phyloP scores from a whole-genome alignment of 2,329 filamentous ascomycete species.

The Neobulgaria alba region DNA sequence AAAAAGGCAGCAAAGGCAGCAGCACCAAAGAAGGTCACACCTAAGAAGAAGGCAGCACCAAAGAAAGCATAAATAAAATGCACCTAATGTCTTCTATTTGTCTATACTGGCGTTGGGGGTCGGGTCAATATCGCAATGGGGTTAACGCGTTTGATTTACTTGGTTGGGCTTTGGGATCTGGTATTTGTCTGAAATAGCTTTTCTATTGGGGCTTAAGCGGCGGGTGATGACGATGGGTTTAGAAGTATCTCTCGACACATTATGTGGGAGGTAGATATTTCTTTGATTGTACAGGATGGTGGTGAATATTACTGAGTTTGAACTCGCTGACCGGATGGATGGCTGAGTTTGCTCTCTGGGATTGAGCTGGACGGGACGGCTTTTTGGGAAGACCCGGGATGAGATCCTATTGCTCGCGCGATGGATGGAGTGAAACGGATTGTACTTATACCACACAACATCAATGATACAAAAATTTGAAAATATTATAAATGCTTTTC shows the following conservation, averaged over 20 bases:
- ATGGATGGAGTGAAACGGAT: background rate
- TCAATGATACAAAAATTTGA: background rate
- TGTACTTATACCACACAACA: background rate
- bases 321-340: no score
- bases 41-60: slow-evolving; percentile 30
- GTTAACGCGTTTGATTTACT: background rate
- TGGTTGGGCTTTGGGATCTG: background rate
- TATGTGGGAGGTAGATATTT: background rate
- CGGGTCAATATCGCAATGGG: background rate
- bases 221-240: background rate
- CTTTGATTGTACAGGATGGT: background rate
- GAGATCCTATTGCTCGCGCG: no score
- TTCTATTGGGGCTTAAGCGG: background rate
- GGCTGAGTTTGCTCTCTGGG: no score
- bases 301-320: background rate
- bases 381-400: no score
- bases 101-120: background rate
- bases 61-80: slow-evolving; percentile 18
- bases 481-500: background rate
- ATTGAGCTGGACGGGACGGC: background rate
- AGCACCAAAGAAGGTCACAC: slow-evolving; percentile 16
- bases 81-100: background rate
- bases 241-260: background rate
- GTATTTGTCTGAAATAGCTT: background rate
- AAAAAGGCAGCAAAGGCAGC: slow-evolving; percentile 34